Evolutionary conservation across 306 rosid genomes (phyloP), one percentile per base, ranked within the genome.

Genomic region (Cucumis cinereus): DNA sequence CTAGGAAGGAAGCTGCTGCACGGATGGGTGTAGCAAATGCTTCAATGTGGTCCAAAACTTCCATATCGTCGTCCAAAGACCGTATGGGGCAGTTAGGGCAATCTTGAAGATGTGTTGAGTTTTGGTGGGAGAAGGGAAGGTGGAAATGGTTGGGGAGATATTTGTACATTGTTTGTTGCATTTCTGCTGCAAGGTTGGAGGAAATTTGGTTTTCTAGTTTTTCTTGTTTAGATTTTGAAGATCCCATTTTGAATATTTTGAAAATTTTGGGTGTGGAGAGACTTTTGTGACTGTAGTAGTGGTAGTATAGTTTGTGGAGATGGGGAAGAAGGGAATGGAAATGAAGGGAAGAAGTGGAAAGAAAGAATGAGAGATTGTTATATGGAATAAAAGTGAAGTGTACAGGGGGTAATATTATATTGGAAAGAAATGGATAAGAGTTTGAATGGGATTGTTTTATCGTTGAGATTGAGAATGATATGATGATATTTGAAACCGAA

Each of bases 341-440:
- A 66, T 66, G 28, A 28, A 64, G 47, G 50, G 66, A 26, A 6
- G 73, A 69, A 45, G 35, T 5, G 17, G 74, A 22, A 33, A 43
- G 14, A 35, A 19, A 10, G 47, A 8, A 9, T 7, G 47, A 41
- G 2, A 45, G 14, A 45, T 45, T 45, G 52, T 45, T 45, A 33
- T 33, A 40, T n/a, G 56, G 74, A 69, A 69, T 69, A 69, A 69
- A 68, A 69, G 73, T 30, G 7, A 22, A 69, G 55, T 69, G 74
- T 69, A 69, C 56, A 69, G 8, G 10, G 0, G 8, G 17, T 20
- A 5, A 38, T 7, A 38, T 38, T 40, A 67, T 22, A 67, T 53
- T 4, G 19, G 5, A 63, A 63, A 17, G 49, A 8, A 63, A n/a
- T 40, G 28, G 50, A 64, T n/a, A 64, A 49, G 72, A 35, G 53